These are phyloP conservation scores for Pyrus betulifolia DNA, from an alignment of 306 rosid genomes.

Conservation along the genomic window DNA sequence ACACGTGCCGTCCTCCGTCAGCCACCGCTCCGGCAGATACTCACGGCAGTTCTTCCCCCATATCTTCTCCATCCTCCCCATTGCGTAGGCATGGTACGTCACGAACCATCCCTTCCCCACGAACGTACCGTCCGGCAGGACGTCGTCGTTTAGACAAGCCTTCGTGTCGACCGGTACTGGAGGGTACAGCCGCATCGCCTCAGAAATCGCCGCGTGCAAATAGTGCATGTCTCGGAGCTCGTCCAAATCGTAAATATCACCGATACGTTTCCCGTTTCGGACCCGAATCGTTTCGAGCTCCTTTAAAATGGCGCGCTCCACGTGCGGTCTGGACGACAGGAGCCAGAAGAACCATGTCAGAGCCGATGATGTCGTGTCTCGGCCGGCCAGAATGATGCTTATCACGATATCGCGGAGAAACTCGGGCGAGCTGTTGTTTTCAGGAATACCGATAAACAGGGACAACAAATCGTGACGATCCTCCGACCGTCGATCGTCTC, in stretches of 20 bases:
- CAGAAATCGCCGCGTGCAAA: conserved; percentile 60
- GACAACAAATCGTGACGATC: conserved; percentile 42
- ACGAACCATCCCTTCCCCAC: conserved; percentile 43
- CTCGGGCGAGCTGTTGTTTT: conserved; percentile 23
- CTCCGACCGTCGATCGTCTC: background rate
- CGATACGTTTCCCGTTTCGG: conserved; percentile 1
- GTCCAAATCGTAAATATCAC: conserved; percentile 29
- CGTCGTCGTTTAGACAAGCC: conserved; percentile 34
- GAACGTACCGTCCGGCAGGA: conserved; percentile 56
- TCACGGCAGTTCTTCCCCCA: conserved; percentile 53
- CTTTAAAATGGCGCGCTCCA: conserved; percentile 12
- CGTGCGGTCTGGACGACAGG: conserved; percentile 29
- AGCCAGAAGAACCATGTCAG: conserved; percentile 74
- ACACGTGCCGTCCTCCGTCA: conserved; percentile 37
- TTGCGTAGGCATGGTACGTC: conserved; percentile 53
- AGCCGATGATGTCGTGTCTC: conserved; percentile 69
- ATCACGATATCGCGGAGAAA: conserved; percentile 56
- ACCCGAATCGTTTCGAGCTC: conserved; percentile 31
- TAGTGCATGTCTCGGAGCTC: conserved; percentile 62
- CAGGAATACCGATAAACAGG: conserved; percentile 37
- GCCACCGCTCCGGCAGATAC: conserved; percentile 62
- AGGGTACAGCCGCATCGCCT: conserved; percentile 57
- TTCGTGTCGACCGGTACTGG: conserved; percentile 55
- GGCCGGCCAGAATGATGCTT: conserved; percentile 63
- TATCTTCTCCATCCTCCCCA: conserved; percentile 71